Evolutionary conservation across 306 rosid species (phyloP).

Genomic region (Glycine soja): DNA sequence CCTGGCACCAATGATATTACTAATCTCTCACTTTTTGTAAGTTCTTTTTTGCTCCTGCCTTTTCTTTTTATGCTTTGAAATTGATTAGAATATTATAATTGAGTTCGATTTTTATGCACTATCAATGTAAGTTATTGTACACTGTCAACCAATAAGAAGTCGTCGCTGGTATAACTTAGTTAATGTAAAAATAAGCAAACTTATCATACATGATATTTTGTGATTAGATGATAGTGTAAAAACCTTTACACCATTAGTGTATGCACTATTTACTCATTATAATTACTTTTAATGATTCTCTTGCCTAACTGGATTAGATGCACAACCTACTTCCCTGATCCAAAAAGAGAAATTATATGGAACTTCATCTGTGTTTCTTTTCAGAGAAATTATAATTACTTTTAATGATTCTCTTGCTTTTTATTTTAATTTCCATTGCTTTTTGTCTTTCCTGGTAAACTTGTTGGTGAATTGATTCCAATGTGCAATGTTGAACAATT

Average conservation of each 20-base stretch:
- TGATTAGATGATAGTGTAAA: too few relatives aligned
- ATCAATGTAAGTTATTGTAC: too few relatives aligned
- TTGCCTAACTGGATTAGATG: not conserved
- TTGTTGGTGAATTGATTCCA: constrained; percentile 1
- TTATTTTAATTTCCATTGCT: not conserved
- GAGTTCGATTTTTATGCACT: not conserved
- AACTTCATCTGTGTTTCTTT: constrained; percentile 8
- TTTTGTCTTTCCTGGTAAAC: constrained; percentile 13
- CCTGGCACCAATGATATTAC: constrained; percentile 54
- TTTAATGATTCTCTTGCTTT: too few relatives aligned
- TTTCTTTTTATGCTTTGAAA: not conserved
- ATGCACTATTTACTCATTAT: too few relatives aligned
- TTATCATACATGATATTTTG: too few relatives aligned
- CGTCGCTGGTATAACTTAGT: too few relatives aligned
- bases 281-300: too few relatives aligned
- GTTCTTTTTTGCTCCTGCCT: constrained; percentile 31
- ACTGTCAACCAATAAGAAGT: too few relatives aligned
- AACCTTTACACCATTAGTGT: too few relatives aligned
- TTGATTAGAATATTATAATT: not conserved
- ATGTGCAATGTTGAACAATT: constrained; percentile 5
- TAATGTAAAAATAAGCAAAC: too few relatives aligned
- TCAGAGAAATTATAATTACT: too few relatives aligned
- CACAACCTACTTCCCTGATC: not conserved
- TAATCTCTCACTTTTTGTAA: constrained; percentile 61
- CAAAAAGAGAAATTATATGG: constrained; percentile 3